Evolutionary conservation across 2,329 filamentous ascomycete genomes (phyloP).

Genomic region (Arthrocladium fulminans): DNA sequence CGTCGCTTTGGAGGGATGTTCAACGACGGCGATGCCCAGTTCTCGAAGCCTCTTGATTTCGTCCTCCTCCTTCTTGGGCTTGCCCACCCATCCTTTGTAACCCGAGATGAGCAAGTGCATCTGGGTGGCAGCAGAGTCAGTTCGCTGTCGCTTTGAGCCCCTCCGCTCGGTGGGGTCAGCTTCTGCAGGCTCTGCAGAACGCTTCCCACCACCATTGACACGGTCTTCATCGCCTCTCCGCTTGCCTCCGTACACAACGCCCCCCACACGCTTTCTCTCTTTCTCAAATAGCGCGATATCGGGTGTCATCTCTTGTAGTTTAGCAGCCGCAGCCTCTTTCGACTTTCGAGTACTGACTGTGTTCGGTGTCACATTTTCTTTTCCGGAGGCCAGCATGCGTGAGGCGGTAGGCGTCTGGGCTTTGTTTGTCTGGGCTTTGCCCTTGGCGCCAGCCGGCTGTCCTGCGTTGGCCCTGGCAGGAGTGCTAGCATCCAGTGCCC

Average conservation of each 20-base stretch:
- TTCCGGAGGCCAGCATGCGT: slow-evolving; percentile 50
- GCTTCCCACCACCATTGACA: slow-evolving; percentile 32
- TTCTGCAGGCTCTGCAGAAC: slow-evolving; percentile 39
- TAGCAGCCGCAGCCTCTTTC: slow-evolving; percentile 72
- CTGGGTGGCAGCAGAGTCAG: slow-evolving; percentile 48
- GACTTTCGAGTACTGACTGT: slow-evolving; percentile 73
- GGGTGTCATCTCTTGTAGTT: slow-evolving; percentile 65
- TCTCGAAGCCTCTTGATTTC: slow-evolving; percentile 75
- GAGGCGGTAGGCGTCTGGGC: slow-evolving; percentile 46
- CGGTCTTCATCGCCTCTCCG: slow-evolving; percentile 37
- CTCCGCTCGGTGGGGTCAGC: slow-evolving; percentile 44
- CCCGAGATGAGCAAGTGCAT: slow-evolving; percentile 76
- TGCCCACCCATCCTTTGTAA: slow-evolving; percentile 70
- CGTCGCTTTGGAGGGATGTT: slow-evolving; percentile 67
- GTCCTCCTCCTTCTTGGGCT: slow-evolving; percentile 63
- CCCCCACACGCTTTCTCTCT: slow-evolving; percentile 73
- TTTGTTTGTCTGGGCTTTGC: slow-evolving; percentile 25
- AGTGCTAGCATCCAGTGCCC: slow-evolving; percentile 4
- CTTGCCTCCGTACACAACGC: slow-evolving; percentile 52
- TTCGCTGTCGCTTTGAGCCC: slow-evolving; percentile 38
- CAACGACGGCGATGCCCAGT: slow-evolving; percentile 70
- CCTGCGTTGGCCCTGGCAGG: slow-evolving; percentile 17
- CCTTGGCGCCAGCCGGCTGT: slow-evolving; percentile 25
- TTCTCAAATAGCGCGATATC: slow-evolving; percentile 90
- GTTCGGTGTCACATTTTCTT: slow-evolving; percentile 77